Conservation (phyloP, 352 stramenopile genomes). For the Phytophthora pistaciae region DNA sequence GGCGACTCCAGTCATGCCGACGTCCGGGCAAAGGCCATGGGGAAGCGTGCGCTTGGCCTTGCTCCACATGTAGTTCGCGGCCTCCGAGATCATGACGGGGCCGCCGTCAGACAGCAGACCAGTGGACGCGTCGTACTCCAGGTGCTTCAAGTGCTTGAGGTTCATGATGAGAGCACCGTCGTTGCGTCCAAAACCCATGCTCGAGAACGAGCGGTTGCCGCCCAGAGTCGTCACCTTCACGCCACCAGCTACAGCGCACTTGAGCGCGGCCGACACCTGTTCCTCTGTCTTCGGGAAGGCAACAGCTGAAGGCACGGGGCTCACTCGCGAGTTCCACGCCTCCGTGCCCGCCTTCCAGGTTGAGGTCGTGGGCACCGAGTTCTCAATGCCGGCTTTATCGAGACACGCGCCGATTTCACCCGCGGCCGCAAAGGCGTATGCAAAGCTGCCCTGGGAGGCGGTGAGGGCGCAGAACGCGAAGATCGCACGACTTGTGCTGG, state of each 20-base stretch:
- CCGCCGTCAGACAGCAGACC: slow-evolving; percentile 33
- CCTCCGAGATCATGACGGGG: slow-evolving; percentile 37
- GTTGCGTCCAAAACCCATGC: no score
- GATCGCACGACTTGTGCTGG: slow-evolving; percentile 19
- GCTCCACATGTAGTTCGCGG: slow-evolving; percentile 30
- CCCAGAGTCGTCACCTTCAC: no score
- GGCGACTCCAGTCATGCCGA: slow-evolving; percentile 38
- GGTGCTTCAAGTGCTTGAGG: slow-evolving; percentile 29
- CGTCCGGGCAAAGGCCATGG: slow-evolving; percentile 35
- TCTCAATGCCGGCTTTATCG: slow-evolving; percentile 19
- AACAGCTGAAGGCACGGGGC: slow-evolving; percentile 25
- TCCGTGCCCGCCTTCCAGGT: slow-evolving; percentile 33
- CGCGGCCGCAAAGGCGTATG: slow-evolving; percentile 1
- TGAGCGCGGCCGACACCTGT: slow-evolving; percentile 28
- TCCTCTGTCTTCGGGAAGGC: slow-evolving; percentile 31
- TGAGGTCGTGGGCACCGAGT: slow-evolving; percentile 30
- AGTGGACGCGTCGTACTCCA: slow-evolving; percentile 28
- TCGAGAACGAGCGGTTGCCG: no score
- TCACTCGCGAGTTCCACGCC: slow-evolving; percentile 39
- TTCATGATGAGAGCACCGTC: no score
- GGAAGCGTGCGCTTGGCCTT: slow-evolving; percentile 17
- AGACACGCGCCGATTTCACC: slow-evolving; percentile 16
- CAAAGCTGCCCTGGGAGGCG: slow-evolving; percentile 5
- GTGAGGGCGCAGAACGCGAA: slow-evolving; percentile 39
- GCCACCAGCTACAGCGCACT: background rate